Conservation (phyloP, 768 basidiomycete genomes). For the Leccinum subgranulosum region DNA sequence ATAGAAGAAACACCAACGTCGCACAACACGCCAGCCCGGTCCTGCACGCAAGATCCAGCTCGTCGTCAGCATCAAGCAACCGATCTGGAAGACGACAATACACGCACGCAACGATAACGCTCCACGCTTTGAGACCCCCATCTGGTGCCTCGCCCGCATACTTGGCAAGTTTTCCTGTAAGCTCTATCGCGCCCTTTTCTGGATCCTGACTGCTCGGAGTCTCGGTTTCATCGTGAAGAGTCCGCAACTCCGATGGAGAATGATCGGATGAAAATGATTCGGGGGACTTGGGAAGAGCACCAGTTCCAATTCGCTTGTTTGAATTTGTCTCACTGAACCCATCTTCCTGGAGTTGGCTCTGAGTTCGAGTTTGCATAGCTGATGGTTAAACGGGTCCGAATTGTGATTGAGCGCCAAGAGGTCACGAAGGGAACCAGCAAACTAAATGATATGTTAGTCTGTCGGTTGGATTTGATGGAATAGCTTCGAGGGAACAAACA, state of each 20-base stretch:
- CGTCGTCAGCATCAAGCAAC: neutral
- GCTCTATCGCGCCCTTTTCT: slow-evolving; percentile 4
- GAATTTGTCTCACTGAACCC: neutral
- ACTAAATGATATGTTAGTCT: neutral
- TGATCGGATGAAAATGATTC: neutral
- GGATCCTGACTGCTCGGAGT: neutral
- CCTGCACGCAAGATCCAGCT: slow-evolving; percentile 3
- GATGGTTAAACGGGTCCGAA: neutral
- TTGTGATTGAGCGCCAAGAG: neutral
- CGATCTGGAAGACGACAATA: no score
- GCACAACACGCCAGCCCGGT: slow-evolving; percentile 33
- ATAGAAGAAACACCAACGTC: slow-evolving; percentile 31
- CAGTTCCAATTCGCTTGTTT: neutral
- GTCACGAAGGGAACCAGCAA: neutral
- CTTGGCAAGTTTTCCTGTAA: slow-evolving; percentile 14
- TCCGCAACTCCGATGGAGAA: slow-evolving; percentile 1
- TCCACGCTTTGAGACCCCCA: slow-evolving; percentile 32
- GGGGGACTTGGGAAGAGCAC: neutral
- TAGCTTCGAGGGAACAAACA: neutral
- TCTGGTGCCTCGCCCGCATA: slow-evolving; percentile 27
- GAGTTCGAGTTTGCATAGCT: neutral
- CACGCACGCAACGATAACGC: slow-evolving; percentile 28
- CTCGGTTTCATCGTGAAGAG: slow-evolving; percentile 10
- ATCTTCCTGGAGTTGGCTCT: neutral
- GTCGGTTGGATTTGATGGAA: neutral